A percentile compares a stretch with the other conserved stretches of the same genome.
Conservation (phyloP, 2,329 filamentous ascomycete genomes). For the Aspergillus cejpii region DNA sequence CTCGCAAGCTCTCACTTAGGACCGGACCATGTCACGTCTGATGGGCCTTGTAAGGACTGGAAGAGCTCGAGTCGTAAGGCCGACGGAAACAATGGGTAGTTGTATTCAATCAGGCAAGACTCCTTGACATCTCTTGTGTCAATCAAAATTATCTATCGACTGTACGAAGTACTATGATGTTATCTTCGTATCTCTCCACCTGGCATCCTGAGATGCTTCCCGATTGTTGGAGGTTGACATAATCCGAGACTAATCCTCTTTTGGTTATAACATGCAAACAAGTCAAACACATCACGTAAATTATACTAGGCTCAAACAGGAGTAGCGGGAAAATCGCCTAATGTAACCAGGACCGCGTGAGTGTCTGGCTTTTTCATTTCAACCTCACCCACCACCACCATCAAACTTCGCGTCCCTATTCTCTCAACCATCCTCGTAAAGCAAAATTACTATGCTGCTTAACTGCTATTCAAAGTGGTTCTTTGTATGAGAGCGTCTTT, state of each 20-base stretch:
- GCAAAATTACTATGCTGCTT: slow-evolving; percentile 35
- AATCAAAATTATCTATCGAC: background rate
- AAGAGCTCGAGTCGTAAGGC: background rate
- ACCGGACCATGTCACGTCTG: slow-evolving; percentile 18
- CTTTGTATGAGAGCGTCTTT: slow-evolving; percentile 32
- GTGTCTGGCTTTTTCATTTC: slow-evolving; percentile 15
- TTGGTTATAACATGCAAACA: slow-evolving; percentile 17
- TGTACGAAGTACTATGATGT: background rate
- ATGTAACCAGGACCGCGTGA: slow-evolving; percentile 1
- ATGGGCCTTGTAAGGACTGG: slow-evolving; percentile 1
- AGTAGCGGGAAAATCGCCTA: slow-evolving; percentile 4
- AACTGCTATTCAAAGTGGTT: slow-evolving; percentile 28
- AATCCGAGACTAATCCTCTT: slow-evolving; percentile 12
- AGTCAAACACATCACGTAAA: slow-evolving; percentile 21
- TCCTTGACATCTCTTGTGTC: background rate
- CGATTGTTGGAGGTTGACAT: slow-evolving; percentile 22
- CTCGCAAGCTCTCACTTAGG: slow-evolving; percentile 10
- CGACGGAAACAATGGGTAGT: background rate
- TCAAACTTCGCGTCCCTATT: slow-evolving; percentile 10
- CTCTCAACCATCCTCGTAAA: slow-evolving; percentile 32
- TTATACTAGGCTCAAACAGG: slow-evolving; percentile 11
- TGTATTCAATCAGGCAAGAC: background rate
- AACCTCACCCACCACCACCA: slow-evolving; percentile 20
- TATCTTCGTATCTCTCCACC: slow-evolving; percentile 20
- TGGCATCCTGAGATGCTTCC: slow-evolving; percentile 25